A percentile compares a stretch with the other conserved stretches of the same genome.
Conservation (phyloP, 257 asterid genomes). For the Plantago major region DNA sequence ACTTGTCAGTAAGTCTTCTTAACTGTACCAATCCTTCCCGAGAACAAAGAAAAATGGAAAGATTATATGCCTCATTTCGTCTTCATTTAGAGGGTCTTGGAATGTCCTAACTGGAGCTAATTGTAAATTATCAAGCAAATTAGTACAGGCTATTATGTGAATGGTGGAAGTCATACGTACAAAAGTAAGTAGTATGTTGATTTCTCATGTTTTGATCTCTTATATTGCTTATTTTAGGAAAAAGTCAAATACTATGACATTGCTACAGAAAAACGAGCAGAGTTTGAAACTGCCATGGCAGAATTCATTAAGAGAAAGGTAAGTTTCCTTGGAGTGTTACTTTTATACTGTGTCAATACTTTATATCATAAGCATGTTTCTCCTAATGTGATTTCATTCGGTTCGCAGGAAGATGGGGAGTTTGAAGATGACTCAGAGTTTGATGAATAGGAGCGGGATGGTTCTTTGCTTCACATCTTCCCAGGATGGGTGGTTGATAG, state of each 20-base stretch:
- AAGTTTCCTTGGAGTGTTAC: neutral
- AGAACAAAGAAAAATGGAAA: no score
- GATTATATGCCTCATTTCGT: no score
- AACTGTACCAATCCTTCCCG: no score
- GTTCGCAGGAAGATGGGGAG: constrained; percentile 76
- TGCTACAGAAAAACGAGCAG: constrained; percentile 91
- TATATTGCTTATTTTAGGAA: constrained; percentile 44
- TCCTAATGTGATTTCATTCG: neutral
- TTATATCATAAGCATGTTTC: neutral
- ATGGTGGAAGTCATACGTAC: neutral
- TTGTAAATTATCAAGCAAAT: no score
- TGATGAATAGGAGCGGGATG: constrained; percentile 29
- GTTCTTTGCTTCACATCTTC: constrained; percentile 1
- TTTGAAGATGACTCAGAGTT: constrained; percentile 62
- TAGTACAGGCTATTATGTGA: no score
- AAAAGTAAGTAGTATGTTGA: neutral
- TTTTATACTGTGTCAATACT: neutral
- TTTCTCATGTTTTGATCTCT: constrained; percentile 10
- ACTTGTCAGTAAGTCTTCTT: no score
- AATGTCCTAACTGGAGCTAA: no score
- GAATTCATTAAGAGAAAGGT: constrained; percentile 61
- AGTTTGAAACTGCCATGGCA: constrained; percentile 75
- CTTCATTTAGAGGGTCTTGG: no score
- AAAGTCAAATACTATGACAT: constrained; percentile 83
- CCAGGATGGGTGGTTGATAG: neutral